phyloP scores from a whole-genome alignment of 768 basidiomycete species.

The Polyporus arcularius region DNA sequence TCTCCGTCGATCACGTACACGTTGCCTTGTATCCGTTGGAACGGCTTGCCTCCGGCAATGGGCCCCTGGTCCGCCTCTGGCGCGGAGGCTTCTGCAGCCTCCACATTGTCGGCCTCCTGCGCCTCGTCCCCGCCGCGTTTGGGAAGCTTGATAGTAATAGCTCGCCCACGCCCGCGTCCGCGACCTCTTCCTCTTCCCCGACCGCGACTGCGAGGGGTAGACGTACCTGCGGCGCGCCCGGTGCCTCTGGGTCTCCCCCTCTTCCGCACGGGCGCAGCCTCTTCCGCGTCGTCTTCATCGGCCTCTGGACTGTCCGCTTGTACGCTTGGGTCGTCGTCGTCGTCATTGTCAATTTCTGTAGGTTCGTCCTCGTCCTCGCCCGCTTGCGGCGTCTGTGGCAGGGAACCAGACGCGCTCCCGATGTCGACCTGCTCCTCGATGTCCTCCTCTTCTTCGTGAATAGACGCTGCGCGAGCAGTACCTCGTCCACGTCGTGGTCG shows the following conservation, averaged over 20 bases:
- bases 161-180: conserved; percentile 29
- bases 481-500: conserved; percentile 36
- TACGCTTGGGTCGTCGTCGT: conserved; percentile 37
- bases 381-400: conserved; percentile 13
- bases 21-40: conserved; percentile 71
- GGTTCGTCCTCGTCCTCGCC: conserved; percentile 17
- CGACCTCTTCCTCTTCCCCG: conserved; percentile 33
- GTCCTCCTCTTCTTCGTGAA: conserved; percentile 10
- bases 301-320: conserved; percentile 33
- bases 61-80: conserved; percentile 37
- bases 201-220: conserved; percentile 26
- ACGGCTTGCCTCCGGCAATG: conserved; percentile 60
- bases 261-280: conserved; percentile 23
- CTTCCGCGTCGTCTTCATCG: conserved; percentile 28
- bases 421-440: conserved; percentile 30
- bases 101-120: conserved; percentile 40
- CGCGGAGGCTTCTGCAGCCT: conserved; percentile 14
- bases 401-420: conserved; percentile 7
- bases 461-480: conserved; percentile 17
- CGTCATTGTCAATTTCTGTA: conserved; percentile 24
- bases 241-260: conserved; percentile 30
- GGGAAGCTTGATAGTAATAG: conserved; percentile 28
- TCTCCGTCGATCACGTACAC: conserved; percentile 84
- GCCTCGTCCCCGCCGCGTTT: conserved; percentile 44
- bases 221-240: conserved; percentile 21